Base-by-base conservation (phyloP, 1,284 basidiomycete species). In the Leccinum holopus region DNA sequence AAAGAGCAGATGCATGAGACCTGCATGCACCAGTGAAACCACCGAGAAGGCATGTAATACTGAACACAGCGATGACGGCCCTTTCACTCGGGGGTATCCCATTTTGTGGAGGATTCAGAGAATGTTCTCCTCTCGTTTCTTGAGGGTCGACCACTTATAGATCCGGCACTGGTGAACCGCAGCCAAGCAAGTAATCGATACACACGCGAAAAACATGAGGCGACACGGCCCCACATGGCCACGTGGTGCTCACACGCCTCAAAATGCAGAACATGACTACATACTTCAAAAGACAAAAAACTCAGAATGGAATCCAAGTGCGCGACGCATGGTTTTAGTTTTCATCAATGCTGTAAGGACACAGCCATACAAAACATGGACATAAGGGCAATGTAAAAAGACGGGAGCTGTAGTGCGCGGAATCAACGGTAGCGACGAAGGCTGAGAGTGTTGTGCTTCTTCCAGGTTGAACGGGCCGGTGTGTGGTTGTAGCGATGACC, bases 391-490 rank as follows among this genome's bases (percentile, higher is more conserved):
- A 47, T 65, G 61, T 52, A 65, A 44, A 37, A 60, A 55, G 51
- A 57, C 32, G 10, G 49, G 51, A 33, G 25, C 7, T 62, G 51
- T 18, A 8, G 21, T 25, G 35, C 39, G 61, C 55, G 58, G 62
- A 70, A 80, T 91, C 86, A 98, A 81, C 96, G 92, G 91, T 98
- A 98, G 76, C 96, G 93, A 76, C 94, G 94, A 75, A 98, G 90
- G 77, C 93, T 95, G 84, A 98, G 94, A 56, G 95, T 97, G 87
- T 97, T 98, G 91, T 97, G 92, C 79, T 87, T 95, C 81, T 94
- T 94, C 94, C 95, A 98, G 79, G 92, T 94, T 28, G 94, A 90
- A 72, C 90, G 87, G 74, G 90, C 89, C 63, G 94, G 93, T 65
- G 91, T 90, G 80, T 98, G 94, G 84, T 98, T 98, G 94, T 93